phyloP scores from a whole-genome alignment of 192 early-diverging fungal species.

The Mortierella hygrophila region DNA sequence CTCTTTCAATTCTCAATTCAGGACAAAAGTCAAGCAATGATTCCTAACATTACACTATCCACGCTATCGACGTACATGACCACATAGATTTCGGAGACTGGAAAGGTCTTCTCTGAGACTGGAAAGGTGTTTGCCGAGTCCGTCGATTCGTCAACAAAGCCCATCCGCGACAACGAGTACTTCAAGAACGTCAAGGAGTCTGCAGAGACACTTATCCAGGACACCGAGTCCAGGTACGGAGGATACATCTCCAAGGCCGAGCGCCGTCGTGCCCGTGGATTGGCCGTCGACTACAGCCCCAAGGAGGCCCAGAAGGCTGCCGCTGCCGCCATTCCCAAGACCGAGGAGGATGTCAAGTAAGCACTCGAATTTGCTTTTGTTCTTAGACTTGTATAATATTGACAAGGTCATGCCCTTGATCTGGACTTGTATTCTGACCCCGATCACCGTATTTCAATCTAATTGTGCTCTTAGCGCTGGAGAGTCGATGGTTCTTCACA shows the following conservation, averaged over 20 bases:
- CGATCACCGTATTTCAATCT: neutral
- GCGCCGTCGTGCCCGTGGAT: conserved; percentile 67
- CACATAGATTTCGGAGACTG: conserved; percentile 66
- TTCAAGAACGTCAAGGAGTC: conserved; percentile 74
- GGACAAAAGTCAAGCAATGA: neutral
- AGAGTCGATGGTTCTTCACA: conserved; percentile 84
- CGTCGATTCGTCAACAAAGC: conserved; percentile 74
- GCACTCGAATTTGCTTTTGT: neutral
- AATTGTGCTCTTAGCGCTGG: conserved; percentile 66
- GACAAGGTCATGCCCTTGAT: neutral
- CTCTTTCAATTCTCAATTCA: neutral
- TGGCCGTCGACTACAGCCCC: conserved; percentile 41
- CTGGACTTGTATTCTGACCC: neutral
- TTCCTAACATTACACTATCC: neutral
- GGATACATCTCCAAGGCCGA: conserved; percentile 84
- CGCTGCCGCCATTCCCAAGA: conserved; percentile 54
- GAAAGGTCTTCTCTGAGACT: conserved; percentile 68
- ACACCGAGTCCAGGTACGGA: conserved; percentile 77
- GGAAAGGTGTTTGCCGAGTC: conserved; percentile 74
- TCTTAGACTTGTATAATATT: too few species aligned
- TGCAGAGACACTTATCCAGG: conserved; percentile 78
- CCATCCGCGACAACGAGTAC: conserved; percentile 74
- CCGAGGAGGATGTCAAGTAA: conserved; percentile 46
- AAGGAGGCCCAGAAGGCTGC: conserved; percentile 52
- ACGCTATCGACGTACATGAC: neutral